Conservation (phyloP, 1,139 yeast species). For the Blastobotrys serpentis region DNA sequence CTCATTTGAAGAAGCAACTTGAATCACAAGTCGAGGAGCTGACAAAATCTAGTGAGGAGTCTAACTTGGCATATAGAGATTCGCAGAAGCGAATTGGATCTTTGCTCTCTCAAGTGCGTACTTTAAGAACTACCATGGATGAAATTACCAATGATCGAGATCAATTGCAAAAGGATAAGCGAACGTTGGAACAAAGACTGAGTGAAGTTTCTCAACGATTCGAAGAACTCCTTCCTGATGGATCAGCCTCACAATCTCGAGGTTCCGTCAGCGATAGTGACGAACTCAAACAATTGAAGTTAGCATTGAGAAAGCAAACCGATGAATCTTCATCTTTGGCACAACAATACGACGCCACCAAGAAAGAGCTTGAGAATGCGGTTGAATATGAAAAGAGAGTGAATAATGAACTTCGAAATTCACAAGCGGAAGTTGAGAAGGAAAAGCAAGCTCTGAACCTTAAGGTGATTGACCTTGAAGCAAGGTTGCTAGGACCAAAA, state of each 20-base stretch:
- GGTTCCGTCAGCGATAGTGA: constrained; percentile 16
- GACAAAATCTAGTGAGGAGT: constrained; percentile 49
- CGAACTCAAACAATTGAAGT: constrained; percentile 26
- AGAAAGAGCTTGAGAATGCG: constrained; percentile 26
- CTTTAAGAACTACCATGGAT: constrained; percentile 37
- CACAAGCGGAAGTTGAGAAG: constrained; percentile 30
- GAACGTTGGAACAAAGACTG: constrained; percentile 39
- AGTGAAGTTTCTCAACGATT: constrained; percentile 33
- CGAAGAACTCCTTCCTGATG: constrained; percentile 30
- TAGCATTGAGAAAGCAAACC: constrained; percentile 27
- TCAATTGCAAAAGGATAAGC: constrained; percentile 39
- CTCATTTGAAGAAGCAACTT: constrained; percentile 48
- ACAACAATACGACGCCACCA: constrained; percentile 25
- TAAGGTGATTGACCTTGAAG: constrained; percentile 37
- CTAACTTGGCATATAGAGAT: constrained; percentile 40
- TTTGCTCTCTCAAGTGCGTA: constrained; percentile 37
- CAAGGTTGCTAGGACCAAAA: constrained; percentile 30
- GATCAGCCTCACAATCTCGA: constrained; percentile 12
- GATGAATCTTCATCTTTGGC: constrained; percentile 26
- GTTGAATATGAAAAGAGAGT: constrained; percentile 32
- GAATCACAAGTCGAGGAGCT: constrained; percentile 54
- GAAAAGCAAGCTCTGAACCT: constrained; percentile 36
- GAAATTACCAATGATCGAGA: constrained; percentile 41
- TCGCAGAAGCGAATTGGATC: constrained; percentile 40
- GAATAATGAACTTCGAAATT: constrained; percentile 30